Evolutionary conservation across 768 basidiomycete species (phyloP), one percentile per base, ranked within the genome.

Genomic region (Macrocybe gigantea): DNA sequence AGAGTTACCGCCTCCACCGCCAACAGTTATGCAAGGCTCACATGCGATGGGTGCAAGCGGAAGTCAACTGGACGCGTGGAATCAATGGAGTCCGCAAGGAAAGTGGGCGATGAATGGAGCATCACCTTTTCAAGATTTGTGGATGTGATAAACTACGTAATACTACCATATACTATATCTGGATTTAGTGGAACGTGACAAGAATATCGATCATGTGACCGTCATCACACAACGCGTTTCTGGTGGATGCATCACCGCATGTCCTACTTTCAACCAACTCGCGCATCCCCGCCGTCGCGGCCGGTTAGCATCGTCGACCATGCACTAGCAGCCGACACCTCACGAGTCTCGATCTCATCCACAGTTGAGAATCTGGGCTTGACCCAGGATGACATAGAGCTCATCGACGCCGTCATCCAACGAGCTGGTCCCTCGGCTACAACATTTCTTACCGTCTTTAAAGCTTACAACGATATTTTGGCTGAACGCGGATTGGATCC

Each of bases 401-500:
- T 93, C 53, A 71, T 93, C 39, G 85, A 92, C 53, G 77, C 79
- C 15, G 85, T 93, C 9, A 79, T 93, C 29, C 60, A 69, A 49
- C 80, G 83, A 45, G 88, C 85, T 38, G 75, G 83, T 5, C 69
- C 79, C 6, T 67, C 73, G 7, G 84, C 88, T 11, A 85, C 85
- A 4, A 85, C 85, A 0, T 92, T 92, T 58, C 71, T 88, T 35
- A 77, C 79, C 5, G 78, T 91, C n/a, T 83, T 90, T 72, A 89
- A 87, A 59, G 85, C 89, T 0, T 93, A 93, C 64, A 88, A 83
- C 57, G 82, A 87, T 48, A 78, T 91, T 14, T 67, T 93, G 15
- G 75, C 77, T 49, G 84, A 87, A 54, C 76, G 82, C 2, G 84
- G 84, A 2, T 65, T 92, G n/a, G 86, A 91, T 52, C 75, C 83